Base-by-base conservation (phyloP, 225 moss, liverwort and hornwort genomes). In the Takakia lepidozioides region DNA sequence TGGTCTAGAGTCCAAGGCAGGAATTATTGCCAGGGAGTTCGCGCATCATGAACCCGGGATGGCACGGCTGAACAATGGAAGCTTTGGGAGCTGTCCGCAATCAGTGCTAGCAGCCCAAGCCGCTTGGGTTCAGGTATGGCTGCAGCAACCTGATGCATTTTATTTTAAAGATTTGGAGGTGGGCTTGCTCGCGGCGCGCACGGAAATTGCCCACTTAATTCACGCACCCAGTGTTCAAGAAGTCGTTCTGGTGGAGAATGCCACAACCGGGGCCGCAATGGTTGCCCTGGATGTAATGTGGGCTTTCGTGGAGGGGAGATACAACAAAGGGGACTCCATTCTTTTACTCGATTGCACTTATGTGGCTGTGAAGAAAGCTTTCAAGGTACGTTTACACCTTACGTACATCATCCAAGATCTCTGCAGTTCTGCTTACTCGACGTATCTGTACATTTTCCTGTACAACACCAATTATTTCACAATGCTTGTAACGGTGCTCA, bases 241-340 rank as follows among this genome's bases (percentile, higher is more conserved):
- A 63, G 76, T 93, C 21, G 70, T 84, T 25, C 54, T 93, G 63
- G 52, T 93, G 61, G 93, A 93, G 55, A 89, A 93, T 52, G 86
- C 37, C 13, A 93, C 93, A 49, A 81, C 88, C 2, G 86, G 76
- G 14, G 76, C 81, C 21, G 59, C 83, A n/a, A 67, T 86, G 28
- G 54, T 93, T 16, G 89, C 83, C 27, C 54, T 76, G 67, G 81
- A 89, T 38, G 61, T 81, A 56, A 83, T 75, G 52, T 93, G 93
- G 93, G 66, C 66, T 0, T 88, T 89, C 60, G 43, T 82, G 19
- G 86, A 93, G 57, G 78, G 81, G 23, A 63, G 68, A 41, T 89
- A 67, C 36, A 51, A 58, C 1, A 74, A 57, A 29, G 93, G 88
- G 6, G 89, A 93, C 55, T 75, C 67, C 20, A 58, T 93, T 50